Base-by-base conservation (phyloP, 306 rosid genomes). In the Parietaria judaica region DNA sequence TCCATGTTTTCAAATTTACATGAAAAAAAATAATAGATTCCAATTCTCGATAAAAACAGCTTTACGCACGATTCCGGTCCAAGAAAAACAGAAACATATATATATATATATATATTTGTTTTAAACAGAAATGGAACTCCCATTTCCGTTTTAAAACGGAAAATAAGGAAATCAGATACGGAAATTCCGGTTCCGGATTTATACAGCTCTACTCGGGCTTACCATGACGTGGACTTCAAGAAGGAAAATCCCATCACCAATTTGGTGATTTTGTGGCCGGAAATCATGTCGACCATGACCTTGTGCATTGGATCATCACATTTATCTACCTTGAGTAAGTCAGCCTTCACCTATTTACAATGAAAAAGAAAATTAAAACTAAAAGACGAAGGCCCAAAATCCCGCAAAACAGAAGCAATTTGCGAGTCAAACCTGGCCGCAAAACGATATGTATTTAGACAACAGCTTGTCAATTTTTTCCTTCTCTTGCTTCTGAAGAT, bases 231-330 rank as follows among this genome's bases (percentile, higher is more conserved):
- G 43, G 86, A 64, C 68, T 83, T 87, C 86, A 87, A 78, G 79
- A 82, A 77, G 49, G 92, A 72, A 61, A 83, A 88, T 31, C 87
- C 98, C 74, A 91, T 69, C 44, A 88, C 86, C 74, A 91, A 55
- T 66, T 84, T 91, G 75, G 78, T 83, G 55, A 91, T 81, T 77
- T 71, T 66, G 49, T 72, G 64, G 48, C 66, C 65, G 47, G 66
- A 64, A 54, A 87, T 80, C 78, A 85, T 69, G 67, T 91, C 98
- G 15, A 72, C 54, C 49, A 83, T 45, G 60, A 57, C 68, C 66
- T 76, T 85, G 56, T 91, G 88, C 67, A 81, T 68, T 16, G 89
- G 82, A 49, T 91, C 83, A 44, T 80, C 95, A 47, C 59, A 55
- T 69, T 78, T 85, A 66, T 81, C 82, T 14, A 87, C 82, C 76